Evolutionary conservation across 805 yeast species (phyloP), one percentile per base, ranked within the genome.

Genomic region (Lachancea fermentati): DNA sequence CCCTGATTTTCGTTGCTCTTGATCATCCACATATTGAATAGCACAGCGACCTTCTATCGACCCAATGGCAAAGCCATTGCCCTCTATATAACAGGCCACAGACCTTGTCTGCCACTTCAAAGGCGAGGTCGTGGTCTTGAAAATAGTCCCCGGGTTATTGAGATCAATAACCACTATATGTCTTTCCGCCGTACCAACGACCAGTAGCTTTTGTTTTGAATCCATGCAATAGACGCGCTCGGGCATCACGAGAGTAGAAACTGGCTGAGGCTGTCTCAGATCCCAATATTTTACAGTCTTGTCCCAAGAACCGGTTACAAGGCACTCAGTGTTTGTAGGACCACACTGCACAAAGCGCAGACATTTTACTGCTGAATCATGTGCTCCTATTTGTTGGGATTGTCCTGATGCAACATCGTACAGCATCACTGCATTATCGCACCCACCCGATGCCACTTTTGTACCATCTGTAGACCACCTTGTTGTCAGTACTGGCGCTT

Each of bases 241-340:
- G 0, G 97, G 96, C 60, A 93, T 68, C 54, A 76, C 75, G 30
- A 93, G 67, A 3, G 95, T 84, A 14, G 88, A 76, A 15, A 91
- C 74, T 13, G 97, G 93, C 52, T 76, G 81, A 33, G 81, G 84
- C 49, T 80, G 79, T 57, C 97, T 79, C 66, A 85, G 71, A 65
- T 93, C 97, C 98, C 98, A 91, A 64, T 93, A 93, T 59, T 78
- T 80, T 47, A 93, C 66, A 1, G 97, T 87, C 65, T 87, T 88
- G 65, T 93, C 98, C 97, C 97, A 93, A 5, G 96, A 86, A 5
- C 95, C 96, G 32, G 89, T 78, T 3, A 88, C 97, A 19, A 91
- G 78, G 48, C 85, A 85, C 19, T 67, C 71, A 1, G 87, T 76
- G 52, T 84, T 85, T 6, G 80, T 69, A n/a, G 89, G 87, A 0